Evolutionary conservation across 306 rosid species (phyloP).

Genomic region (Pterocarpus santalinus): DNA sequence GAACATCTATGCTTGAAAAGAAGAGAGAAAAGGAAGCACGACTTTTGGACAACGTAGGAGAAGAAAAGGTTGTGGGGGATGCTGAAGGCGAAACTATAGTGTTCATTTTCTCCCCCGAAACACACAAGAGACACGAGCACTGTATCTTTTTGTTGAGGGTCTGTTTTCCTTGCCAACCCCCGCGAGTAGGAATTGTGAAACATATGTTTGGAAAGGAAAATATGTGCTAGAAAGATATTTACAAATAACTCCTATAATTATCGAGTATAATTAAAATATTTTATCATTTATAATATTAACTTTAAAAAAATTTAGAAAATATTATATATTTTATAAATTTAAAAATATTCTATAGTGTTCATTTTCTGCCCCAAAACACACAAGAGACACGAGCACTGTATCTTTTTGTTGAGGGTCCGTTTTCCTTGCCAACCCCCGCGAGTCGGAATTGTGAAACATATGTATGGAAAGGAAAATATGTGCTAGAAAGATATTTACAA

Average conservation of each 20-base stretch:
- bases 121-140: background rate
- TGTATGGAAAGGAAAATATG: too few species aligned
- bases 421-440: background rate
- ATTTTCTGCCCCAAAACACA: slow-evolving; percentile 46
- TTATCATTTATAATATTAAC: too few species aligned
- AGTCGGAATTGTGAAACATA: background rate
- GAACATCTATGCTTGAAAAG: slow-evolving; percentile 41
- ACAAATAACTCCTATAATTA: too few species aligned
- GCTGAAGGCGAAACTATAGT: slow-evolving; percentile 56
- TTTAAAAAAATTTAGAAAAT: too few species aligned
- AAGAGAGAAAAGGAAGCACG: slow-evolving; percentile 19
- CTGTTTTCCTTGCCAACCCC: background rate
- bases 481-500: too few species aligned
- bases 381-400: background rate
- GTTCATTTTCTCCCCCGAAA: slow-evolving; percentile 56
- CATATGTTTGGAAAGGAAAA: too few species aligned
- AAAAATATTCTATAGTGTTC: slow-evolving; percentile 45
- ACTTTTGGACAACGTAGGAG: slow-evolving; percentile 46
- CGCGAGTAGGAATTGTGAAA: background rate
- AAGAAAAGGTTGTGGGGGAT: slow-evolving; percentile 38
- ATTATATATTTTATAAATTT: too few species aligned
- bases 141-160: background rate
- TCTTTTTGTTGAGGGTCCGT: background rate
- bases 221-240: too few species aligned
- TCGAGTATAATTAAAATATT: too few species aligned